Conservation (phyloP, 495 filamentous ascomycete species). For the Penicillium verhagenii region DNA sequence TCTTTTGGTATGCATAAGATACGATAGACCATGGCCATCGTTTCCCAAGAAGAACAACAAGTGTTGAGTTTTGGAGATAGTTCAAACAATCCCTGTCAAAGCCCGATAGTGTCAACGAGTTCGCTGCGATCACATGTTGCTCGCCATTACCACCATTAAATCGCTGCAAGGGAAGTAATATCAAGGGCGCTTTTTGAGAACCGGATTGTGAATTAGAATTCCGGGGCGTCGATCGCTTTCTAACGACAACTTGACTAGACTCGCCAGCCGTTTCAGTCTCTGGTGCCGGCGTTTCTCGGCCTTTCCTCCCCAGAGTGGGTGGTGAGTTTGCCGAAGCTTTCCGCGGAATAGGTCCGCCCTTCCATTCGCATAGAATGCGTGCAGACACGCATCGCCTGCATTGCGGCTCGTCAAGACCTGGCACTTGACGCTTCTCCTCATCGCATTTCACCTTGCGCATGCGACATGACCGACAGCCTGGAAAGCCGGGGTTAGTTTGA, state of each 20-base stretch:
- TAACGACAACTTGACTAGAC: not conserved
- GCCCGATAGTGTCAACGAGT: constrained; percentile 27
- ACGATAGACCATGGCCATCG: constrained; percentile 38
- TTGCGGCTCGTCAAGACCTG: constrained; percentile 30
- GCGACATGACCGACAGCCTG: constrained; percentile 36
- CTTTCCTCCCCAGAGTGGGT: not conserved
- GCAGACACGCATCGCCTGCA: constrained; percentile 30
- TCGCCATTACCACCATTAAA: not conserved
- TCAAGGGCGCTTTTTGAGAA: constrained; percentile 1
- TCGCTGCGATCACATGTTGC: constrained; percentile 24
- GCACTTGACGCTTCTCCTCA: constrained; percentile 27
- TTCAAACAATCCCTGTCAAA: constrained; percentile 30
- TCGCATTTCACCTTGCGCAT: constrained; percentile 39
- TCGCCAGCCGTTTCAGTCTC: not conserved
- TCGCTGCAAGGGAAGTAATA: constrained; percentile 6
- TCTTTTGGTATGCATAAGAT: constrained; percentile 32
- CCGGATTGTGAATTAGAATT: not conserved
- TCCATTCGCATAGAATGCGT: constrained; percentile 32
- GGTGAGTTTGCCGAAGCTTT: constrained; percentile 7
- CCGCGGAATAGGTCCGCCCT: constrained; percentile 28
- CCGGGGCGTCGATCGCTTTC: not conserved
- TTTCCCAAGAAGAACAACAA: constrained; percentile 34
- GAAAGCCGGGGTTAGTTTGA: not conserved
- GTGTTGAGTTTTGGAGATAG: constrained; percentile 30
- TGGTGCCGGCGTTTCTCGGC: constrained; percentile 8